Evolutionary conservation across 2,329 filamentous ascomycete species (phyloP).

Genomic region (Talaromyces piceae): DNA sequence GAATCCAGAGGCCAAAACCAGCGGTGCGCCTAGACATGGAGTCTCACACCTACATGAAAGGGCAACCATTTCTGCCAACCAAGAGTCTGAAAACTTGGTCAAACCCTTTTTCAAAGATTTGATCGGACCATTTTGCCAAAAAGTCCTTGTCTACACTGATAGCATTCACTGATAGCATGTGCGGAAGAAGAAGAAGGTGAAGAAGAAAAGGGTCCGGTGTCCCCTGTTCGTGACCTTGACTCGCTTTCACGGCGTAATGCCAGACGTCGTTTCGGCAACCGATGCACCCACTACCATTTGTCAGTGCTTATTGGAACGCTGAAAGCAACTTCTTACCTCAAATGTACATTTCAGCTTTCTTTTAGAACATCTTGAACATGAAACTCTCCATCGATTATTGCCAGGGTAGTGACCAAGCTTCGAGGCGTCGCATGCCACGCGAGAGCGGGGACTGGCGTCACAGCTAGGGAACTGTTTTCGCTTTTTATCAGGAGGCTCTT

Average conservation of each 20-base stretch:
- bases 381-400: neutral
- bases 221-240: neutral
- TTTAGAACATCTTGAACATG: conserved; percentile 1
- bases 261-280: neutral
- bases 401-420: neutral
- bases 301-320: neutral
- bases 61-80: neutral
- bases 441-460: neutral
- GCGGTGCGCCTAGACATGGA: neutral
- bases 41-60: neutral
- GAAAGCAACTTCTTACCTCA: neutral
- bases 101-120: neutral
- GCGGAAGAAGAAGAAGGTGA: neutral
- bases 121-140: neutral
- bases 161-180: neutral
- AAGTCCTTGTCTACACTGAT: neutral
- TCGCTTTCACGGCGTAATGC: neutral
- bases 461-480: conserved; percentile 3
- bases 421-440: conserved; percentile 2
- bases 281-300: neutral
- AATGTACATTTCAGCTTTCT: neutral
- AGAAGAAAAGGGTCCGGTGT: neutral
- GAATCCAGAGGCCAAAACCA: too few species aligned
- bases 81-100: neutral
- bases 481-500: neutral